Evolutionary conservation across 2,329 filamentous ascomycete genomes (phyloP), one percentile per base, ranked within the genome.

Genomic region (Exutisphaerella laricina): DNA sequence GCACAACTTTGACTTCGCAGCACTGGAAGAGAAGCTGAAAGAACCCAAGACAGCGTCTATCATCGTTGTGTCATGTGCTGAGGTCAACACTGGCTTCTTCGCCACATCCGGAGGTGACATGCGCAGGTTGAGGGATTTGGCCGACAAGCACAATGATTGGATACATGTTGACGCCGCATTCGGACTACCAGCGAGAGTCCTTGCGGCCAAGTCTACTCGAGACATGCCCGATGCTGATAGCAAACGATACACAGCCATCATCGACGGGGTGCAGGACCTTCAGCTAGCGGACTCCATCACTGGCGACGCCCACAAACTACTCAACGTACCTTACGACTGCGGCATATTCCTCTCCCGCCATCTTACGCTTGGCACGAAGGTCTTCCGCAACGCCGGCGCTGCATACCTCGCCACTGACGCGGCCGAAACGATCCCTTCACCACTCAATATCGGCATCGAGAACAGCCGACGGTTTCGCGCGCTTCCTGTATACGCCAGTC

Each of bases 311-410:
- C 90, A 97, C 65, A 96, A 96, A 60, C 68, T 95, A n/a, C 75
- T 97, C 48, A 96, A 96, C 54, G 88, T 95, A 33, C 89, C 90
- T 0, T 96, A 96, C 57, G 90, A 96, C 64, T 89, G 84, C 57
- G 90, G 89, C 31, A 84, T 96, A 65, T 94, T 95, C 72, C 78
- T 94, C 55, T 87, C 82, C 39, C 78, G 80, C 13, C 77, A 84
- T 49, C 67, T 76, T 5, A 56, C 66, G 2, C 68, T 78, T 9
- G 75, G 83, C 1, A 70, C 73, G 21, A 66, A 75, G 4, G 81
- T 88, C 7, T 94, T 90, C 65, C 74, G 78, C 46, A 96, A 96
- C 65, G 79, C 86, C 22, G 89, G 89, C 60, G 89, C 90, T 2
- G 85, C 82, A 1, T 96, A 96, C 59, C 77, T 95, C 33, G 66